phyloP scores from a whole-genome alignment of 2,329 filamentous ascomycete genomes.

The Arthrinium puccinioides region DNA sequence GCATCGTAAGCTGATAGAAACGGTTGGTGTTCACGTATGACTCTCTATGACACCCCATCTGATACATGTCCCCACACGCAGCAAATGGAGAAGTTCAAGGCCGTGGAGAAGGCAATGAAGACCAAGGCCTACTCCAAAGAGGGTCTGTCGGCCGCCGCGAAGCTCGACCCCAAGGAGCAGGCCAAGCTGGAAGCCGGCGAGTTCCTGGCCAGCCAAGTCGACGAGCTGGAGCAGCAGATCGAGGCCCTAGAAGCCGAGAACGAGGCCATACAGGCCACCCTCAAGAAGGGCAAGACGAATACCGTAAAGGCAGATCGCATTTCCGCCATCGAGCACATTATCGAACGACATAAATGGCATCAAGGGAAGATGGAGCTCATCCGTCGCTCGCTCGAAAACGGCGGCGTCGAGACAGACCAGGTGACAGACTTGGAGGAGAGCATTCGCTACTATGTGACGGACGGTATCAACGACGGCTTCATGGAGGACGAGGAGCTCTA shows the following conservation, averaged over 20 bases:
- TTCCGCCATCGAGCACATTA: conserved; percentile 73
- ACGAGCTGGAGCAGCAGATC: conserved; percentile 89
- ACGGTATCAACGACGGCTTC: conserved; percentile 82
- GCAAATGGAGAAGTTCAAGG: conserved; percentile 99
- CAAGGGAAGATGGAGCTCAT: conserved; percentile 87
- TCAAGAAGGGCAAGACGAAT: conserved; percentile 94
- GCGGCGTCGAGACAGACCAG: conserved; percentile 77
- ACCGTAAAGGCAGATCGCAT: conserved; percentile 77
- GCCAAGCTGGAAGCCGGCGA: conserved; percentile 85
- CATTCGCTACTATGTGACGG: conserved; percentile 92
- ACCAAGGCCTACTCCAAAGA: conserved; percentile 99
- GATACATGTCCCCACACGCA: conserved; percentile 28
- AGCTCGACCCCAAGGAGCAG: conserved; percentile 95
- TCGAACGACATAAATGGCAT: conserved; percentile 96
- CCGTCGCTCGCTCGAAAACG: conserved; percentile 85
- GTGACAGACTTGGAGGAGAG: conserved; percentile 85
- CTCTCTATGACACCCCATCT: background rate
- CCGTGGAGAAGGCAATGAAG: conserved; percentile 99
- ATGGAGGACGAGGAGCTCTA: conserved; percentile 93
- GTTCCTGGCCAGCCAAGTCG: conserved; percentile 80
- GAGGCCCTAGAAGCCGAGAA: conserved; percentile 87
- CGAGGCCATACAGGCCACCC: conserved; percentile 75
- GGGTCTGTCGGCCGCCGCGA: conserved; percentile 82
- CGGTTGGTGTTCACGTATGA: conserved; percentile 51
- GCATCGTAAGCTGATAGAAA: conserved; percentile 93